These are phyloP conservation scores for Boletus reticulatus DNA, from an alignment of 768 basidiomycete genomes.

Conservation along the genomic window DNA sequence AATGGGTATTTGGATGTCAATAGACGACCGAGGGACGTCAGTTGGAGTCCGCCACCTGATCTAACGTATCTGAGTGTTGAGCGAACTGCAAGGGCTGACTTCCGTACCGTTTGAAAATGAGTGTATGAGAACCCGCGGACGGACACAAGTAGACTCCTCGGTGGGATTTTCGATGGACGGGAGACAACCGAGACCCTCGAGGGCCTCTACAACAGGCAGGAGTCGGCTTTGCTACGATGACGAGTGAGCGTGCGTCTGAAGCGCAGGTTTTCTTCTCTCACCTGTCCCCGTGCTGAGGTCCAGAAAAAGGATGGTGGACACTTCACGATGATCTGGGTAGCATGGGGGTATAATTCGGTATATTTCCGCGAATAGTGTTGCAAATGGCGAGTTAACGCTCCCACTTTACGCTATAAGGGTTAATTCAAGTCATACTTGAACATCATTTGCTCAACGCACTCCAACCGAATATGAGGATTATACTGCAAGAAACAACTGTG, in stretches of 20 bases:
- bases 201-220: slow-evolving; percentile 22
- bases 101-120: slow-evolving; percentile 30
- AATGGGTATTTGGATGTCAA: slow-evolving; percentile 19
- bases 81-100: neutral
- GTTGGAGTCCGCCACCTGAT: slow-evolving; percentile 23
- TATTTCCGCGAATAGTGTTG: slow-evolving; percentile 26
- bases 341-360: slow-evolving; percentile 23
- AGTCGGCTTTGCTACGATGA: slow-evolving; percentile 15
- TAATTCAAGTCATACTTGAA: neutral
- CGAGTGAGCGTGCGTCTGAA: neutral
- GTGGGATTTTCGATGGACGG: neutral
- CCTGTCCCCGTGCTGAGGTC: slow-evolving; percentile 9
- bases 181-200: slow-evolving; percentile 24
- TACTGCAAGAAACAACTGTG: slow-evolving; percentile 7
- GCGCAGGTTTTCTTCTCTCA: neutral
- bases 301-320: slow-evolving; percentile 22
- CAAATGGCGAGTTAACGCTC: slow-evolving; percentile 25
- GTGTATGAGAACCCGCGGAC: slow-evolving; percentile 25
- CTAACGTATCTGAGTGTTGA: neutral
- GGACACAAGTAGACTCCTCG: neutral
- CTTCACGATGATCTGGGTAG: slow-evolving; percentile 28
- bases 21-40: slow-evolving; percentile 17
- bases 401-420: slow-evolving; percentile 16
- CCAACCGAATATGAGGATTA: slow-evolving; percentile 32
- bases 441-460: slow-evolving; percentile 10